Percentiles rank a stretch among this genome's conserved stretches.
phyloP scores from a whole-genome alignment of 2,329 filamentous ascomycete species.

The Metarhizium rileyi region DNA sequence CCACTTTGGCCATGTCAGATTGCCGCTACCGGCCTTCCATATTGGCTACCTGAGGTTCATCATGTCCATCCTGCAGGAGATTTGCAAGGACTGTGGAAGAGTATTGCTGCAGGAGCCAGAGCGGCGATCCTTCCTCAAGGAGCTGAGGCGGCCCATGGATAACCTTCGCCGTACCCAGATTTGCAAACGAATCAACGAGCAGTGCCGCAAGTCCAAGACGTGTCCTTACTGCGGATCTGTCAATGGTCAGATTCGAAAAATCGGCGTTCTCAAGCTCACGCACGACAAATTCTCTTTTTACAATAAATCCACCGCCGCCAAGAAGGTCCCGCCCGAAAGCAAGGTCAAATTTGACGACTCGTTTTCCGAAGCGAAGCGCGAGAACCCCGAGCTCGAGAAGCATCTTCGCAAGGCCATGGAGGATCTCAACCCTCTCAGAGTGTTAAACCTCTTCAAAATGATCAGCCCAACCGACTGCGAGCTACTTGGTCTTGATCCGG shows the following conservation, averaged over 20 bases:
- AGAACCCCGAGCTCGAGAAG: constrained; percentile 77
- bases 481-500: constrained; percentile 76
- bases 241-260: constrained; percentile 88
- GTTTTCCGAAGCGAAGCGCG: constrained; percentile 68
- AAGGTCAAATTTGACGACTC: constrained; percentile 82
- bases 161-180: constrained; percentile 77
- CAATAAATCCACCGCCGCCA: constrained; percentile 78
- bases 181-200: constrained; percentile 78
- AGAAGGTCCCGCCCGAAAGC: constrained; percentile 71
- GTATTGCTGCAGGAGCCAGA: constrained; percentile 77
- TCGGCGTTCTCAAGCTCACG: constrained; percentile 82
- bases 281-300: constrained; percentile 88
- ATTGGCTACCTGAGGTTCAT: constrained; percentile 93
- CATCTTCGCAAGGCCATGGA: constrained; percentile 88
- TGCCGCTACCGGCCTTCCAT: constrained; percentile 88
- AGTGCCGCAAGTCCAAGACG: constrained; percentile 75
- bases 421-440: constrained; percentile 81
- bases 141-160: constrained; percentile 75
- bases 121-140: constrained; percentile 65
- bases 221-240: constrained; percentile 74
- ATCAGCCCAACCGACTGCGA: constrained; percentile 83
- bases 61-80: constrained; percentile 83
- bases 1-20: constrained; percentile 87
- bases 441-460: constrained; percentile 84
- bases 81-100: constrained; percentile 86